Base-by-base conservation (phyloP, 2,329 filamentous ascomycete genomes). In the Hypoxylon sp. region DNA sequence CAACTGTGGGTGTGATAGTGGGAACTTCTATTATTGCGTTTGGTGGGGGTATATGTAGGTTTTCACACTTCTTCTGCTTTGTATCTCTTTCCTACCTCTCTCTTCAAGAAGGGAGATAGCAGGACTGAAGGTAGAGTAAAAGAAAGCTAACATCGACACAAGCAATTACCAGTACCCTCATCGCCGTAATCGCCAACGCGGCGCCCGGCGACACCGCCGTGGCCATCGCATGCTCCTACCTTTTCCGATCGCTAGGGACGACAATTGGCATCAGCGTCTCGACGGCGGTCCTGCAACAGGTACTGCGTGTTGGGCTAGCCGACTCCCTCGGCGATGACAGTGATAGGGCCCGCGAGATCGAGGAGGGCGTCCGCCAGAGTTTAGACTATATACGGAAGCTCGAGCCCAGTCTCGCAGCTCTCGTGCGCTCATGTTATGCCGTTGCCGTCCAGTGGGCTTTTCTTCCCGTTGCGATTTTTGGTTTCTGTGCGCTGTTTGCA, bases 231-330 rank as follows among this genome's bases (percentile, higher is more conserved):
- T 94, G 91, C 78, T 92, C 90, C 19, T 95, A 95, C 79, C 87
- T 95, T 24, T 95, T 95, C 83, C 89, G 92, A 42, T 91, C 90
- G 1, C 83, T 94, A 0, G 93, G 92, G n/a, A 84, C 92, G n/a
- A 91, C 91, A 5, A 82, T 94, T 62, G 92, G 92, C 10, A 84
- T 94, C 61, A 91, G 90, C n/a, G 81, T 93, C 63, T 87, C 87
- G 55, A 89, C 91, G 1, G 92, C 91, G 1, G 85, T 93, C 6
- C 86, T 94, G 50, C 93, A 95, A 76, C 88, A 92, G 75, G 84
- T 85, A 2, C 82, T 95, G 19, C 84, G 91, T 14, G 81, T 81
- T 1, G 82, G 86, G 51, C 82, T 95, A 3, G 81, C 83, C 1
- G 74, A 78, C 1, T 82, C 84, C 2, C 80, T 94, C 14, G 65